Percentiles rank a stretch among this genome's conserved stretches.
Evolutionary conservation across 176 grass and related monocot genomes (phyloP).

Genomic region (Juncus effusus): DNA sequence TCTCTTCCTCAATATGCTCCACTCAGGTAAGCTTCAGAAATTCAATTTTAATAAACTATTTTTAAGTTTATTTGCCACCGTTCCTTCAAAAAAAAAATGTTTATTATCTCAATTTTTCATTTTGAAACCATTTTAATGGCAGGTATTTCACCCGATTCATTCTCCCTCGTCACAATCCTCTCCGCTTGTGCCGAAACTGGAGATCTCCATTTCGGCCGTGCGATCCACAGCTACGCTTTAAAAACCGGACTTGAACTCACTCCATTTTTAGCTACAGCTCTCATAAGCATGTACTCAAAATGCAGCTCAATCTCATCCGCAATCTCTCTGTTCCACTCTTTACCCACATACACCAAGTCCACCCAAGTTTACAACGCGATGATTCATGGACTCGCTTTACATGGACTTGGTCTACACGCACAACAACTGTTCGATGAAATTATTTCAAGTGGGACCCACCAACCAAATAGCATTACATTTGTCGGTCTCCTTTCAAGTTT

Average conservation of each 20-base stretch:
- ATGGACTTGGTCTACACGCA: constrained; percentile 52
- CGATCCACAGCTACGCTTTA: constrained; percentile 55
- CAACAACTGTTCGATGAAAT: constrained; percentile 55
- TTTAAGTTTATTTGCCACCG: not conserved
- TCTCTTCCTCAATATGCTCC: constrained; percentile 49
- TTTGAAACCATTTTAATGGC: constrained; percentile 37
- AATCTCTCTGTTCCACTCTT: constrained; percentile 38
- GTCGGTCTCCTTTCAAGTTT: constrained; percentile 61
- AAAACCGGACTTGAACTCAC: constrained; percentile 40
- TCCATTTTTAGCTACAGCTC: constrained; percentile 48
- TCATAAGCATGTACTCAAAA: constrained; percentile 85
- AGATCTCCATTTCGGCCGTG: constrained; percentile 52
- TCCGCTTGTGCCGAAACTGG: constrained; percentile 58
- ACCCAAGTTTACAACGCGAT: constrained; percentile 71
- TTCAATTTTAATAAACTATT: constrained; percentile 35
- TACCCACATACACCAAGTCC: constrained; percentile 35
- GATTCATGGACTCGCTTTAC: constrained; percentile 69
- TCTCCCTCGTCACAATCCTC: constrained; percentile 47
- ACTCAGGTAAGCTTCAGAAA: constrained; percentile 28
- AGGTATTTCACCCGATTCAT: constrained; percentile 36
- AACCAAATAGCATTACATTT: constrained; percentile 64
- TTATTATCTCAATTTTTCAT: constrained; percentile 1
- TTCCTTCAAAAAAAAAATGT: constrained; percentile 19
- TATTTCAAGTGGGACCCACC: constrained; percentile 33
- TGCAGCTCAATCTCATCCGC: constrained; percentile 44